phyloP scores from a whole-genome alignment of 805 yeast genomes.

The Candida manassasensis region DNA sequence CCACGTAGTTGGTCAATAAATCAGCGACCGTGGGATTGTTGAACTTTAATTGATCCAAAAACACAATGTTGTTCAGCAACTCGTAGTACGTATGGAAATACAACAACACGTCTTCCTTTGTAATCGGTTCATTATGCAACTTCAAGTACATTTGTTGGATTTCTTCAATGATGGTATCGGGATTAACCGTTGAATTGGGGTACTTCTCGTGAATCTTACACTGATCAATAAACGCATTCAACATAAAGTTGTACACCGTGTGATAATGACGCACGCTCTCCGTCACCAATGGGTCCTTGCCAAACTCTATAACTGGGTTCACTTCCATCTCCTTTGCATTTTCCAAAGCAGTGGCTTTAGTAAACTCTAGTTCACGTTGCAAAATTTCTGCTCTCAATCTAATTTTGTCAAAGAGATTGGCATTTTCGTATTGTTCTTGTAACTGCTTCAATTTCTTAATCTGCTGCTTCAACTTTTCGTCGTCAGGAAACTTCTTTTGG shows the following conservation, averaged over 20 bases:
- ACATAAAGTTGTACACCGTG: conserved; percentile 6
- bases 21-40: conserved; percentile 20
- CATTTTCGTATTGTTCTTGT: conserved; percentile 2
- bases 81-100: conserved; percentile 25
- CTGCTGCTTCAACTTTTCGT: conserved; percentile 1
- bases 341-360: not conserved
- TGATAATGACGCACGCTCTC: conserved; percentile 5
- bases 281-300: conserved; percentile 7
- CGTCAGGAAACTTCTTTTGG: conserved; percentile 2
- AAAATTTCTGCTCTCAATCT: conserved; percentile 2
- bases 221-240: conserved; percentile 6
- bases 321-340: not conserved
- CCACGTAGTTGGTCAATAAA: conserved; percentile 15
- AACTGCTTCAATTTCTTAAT: conserved; percentile 1
- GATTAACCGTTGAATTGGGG: conserved; percentile 8
- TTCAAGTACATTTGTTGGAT: conserved; percentile 17
- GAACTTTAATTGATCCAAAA: conserved; percentile 24
- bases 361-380: not conserved
- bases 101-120: conserved; percentile 22
- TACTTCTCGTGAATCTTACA: conserved; percentile 5
- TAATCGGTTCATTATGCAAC: conserved; percentile 19
- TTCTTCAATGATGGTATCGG: conserved; percentile 18
- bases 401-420: conserved; percentile 4
- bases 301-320: conserved; percentile 1
- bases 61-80: conserved; percentile 21